Evolutionary conservation across 495 filamentous ascomycete genomes (phyloP), one percentile per base, ranked within the genome.

Genomic region (Delitschia confertaspora): DNA sequence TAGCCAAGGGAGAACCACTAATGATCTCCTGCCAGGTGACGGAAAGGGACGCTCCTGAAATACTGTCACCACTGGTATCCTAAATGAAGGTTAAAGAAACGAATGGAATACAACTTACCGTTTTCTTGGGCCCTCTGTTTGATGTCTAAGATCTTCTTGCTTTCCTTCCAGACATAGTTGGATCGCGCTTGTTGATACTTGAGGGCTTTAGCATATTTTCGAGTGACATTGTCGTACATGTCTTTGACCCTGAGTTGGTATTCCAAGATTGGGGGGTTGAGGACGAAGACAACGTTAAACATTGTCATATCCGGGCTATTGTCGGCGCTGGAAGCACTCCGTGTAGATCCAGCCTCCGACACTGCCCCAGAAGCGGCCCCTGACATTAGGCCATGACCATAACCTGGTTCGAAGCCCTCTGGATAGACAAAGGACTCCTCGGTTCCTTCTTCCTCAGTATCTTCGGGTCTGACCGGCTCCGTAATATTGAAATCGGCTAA

Each of bases 271-370:
- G 83, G 82, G 2, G 85, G 81, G 55, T 84, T 80, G 35, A 95
- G 65, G 24, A 94, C 83, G 64, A 95, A 96, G 10, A 95, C 85
- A 24, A 95, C 76, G 65, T 96, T 88, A 61, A 98, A 98, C 88
- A 95, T 95, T 17, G 78, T 87, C 83, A 98, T 88, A 31, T 69
- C 64, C 38, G 70, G 70, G 41, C 63, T 56, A 40, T 56, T 65
- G 42, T 70, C 69, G 20, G 61, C 59, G 6, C 57, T 53, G 52
- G 69, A 66, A 24, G 57, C 54, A 26, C 49, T 57, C 25, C 58
- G 57, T 3, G 47, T 46, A 25, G 60, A 62, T 13, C 49, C 55
- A 8, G 46, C 45, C 32, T 54, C 54, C 3, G 53, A 57, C 10
- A 18, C 40, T 19, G 42, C 46, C 17, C 36, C 52, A 18, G 51